These are phyloP conservation scores for Aspergillus pseudotamarii DNA, from an alignment of 2,329 filamentous ascomycete species.

Conservation along the genomic window DNA sequence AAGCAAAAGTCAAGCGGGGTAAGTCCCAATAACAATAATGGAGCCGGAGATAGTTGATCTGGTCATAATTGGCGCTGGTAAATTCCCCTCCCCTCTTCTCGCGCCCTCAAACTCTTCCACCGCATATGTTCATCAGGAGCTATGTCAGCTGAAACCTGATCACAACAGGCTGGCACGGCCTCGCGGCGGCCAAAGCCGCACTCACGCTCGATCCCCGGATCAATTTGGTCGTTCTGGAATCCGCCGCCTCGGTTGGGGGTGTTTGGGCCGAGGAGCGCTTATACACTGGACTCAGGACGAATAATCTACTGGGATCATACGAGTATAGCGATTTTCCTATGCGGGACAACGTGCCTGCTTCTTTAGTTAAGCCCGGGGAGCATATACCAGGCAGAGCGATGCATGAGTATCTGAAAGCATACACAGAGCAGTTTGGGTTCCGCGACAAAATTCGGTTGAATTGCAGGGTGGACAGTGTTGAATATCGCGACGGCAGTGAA, in stretches of 20 bases:
- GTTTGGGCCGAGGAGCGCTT: background rate
- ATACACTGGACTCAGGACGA: background rate
- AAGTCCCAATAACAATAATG: background rate
- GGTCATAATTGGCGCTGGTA: background rate
- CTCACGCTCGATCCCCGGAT: background rate
- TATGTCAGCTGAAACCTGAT: background rate
- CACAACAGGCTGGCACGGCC: background rate
- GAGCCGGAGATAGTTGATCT: background rate
- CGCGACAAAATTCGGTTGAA: background rate
- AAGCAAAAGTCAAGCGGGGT: background rate
- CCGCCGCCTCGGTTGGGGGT: background rate
- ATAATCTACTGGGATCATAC: background rate
- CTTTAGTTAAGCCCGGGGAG: background rate
- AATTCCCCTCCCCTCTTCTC: background rate
- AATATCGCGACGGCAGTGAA: background rate
- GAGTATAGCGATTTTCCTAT: background rate
- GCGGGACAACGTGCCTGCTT: background rate
- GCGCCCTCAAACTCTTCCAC: background rate
- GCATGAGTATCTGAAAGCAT: background rate
- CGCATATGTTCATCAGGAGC: background rate
- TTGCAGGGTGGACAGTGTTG: background rate
- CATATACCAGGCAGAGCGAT: background rate
- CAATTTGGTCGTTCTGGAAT: background rate
- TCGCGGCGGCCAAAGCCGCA: background rate
- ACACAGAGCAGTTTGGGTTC: background rate